Percentiles rank a stretch among this genome's conserved stretches.
Conservation (phyloP, 768 basidiomycete species). For the Dentipellis sp. region DNA sequence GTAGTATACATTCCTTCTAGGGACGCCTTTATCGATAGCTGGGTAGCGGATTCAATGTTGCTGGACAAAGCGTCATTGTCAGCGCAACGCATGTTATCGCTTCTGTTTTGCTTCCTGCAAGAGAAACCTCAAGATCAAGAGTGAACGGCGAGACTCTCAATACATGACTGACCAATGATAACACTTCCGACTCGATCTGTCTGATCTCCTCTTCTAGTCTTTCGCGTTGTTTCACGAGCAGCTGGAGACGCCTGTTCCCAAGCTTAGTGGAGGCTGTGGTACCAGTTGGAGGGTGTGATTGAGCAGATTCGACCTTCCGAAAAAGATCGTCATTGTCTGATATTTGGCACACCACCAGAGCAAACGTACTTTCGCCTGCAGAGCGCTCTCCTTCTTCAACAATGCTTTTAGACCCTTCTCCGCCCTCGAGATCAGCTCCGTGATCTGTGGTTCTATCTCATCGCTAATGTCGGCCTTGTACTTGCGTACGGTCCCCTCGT, state of each 20-base stretch:
- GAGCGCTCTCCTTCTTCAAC: conserved; percentile 48
- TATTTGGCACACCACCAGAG: neutral
- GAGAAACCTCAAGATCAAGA: neutral
- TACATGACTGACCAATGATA: conserved; percentile 35
- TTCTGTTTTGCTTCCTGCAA: conserved; percentile 13
- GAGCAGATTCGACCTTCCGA: conserved; percentile 39
- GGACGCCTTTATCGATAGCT: too few species aligned
- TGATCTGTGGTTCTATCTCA: conserved; percentile 75
- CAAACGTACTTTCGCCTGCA: conserved; percentile 52
- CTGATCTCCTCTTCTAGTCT: conserved; percentile 55
- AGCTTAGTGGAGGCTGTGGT: conserved; percentile 51
- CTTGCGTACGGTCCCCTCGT: conserved; percentile 60
- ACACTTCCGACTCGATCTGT: conserved; percentile 52
- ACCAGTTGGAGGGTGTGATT: conserved; percentile 34
- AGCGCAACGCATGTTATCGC: conserved; percentile 1
- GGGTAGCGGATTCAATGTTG: too few species aligned
- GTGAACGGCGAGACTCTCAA: neutral
- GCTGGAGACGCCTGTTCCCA: conserved; percentile 56
- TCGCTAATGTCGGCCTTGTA: conserved; percentile 72
- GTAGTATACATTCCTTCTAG: too few species aligned
- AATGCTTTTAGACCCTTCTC: conserved; percentile 58
- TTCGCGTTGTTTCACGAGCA: conserved; percentile 57
- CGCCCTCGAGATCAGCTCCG: conserved; percentile 61
- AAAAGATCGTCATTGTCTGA: neutral
- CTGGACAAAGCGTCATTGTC: neutral